These are phyloP conservation scores for Tetrapisispora iriomotensis DNA, from an alignment of 805 yeast species.

Conservation along the genomic window DNA sequence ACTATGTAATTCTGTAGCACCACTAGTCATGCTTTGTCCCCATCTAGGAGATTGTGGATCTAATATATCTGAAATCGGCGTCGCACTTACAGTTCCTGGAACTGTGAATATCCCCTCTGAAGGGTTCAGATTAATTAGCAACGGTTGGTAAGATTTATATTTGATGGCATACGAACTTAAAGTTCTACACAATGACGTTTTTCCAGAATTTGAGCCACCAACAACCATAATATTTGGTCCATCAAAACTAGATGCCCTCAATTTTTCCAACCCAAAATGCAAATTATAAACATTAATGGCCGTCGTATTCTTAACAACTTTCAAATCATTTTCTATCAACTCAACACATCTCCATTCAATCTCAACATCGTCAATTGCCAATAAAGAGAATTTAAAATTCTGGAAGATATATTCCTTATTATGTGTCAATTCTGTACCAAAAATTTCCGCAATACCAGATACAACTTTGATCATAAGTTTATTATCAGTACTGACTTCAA, in stretches of 20 bases:
- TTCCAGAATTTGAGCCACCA: conserved; percentile 70
- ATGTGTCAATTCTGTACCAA: conserved; percentile 83
- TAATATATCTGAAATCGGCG: conserved; percentile 69
- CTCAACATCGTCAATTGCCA: conserved; percentile 56
- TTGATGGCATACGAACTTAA: conserved; percentile 69
- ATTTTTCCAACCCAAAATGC: conserved; percentile 65
- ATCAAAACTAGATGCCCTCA: conserved; percentile 28
- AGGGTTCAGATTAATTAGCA: conserved; percentile 75
- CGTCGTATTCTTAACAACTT: conserved; percentile 50
- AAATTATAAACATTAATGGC: conserved; percentile 65
- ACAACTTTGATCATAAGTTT: conserved; percentile 30
- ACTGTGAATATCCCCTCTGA: conserved; percentile 54
- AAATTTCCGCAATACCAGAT: conserved; percentile 78
- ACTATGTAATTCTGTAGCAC: conserved; percentile 68
- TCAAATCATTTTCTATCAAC: conserved; percentile 27
- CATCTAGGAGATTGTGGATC: conserved; percentile 64
- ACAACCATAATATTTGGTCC: conserved; percentile 50
- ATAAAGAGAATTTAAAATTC: conserved; percentile 46
- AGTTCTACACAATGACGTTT: conserved; percentile 62
- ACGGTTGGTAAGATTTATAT: conserved; percentile 51
- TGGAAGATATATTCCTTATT: conserved; percentile 52
- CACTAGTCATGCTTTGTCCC: conserved; percentile 71
- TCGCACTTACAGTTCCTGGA: conserved; percentile 81
- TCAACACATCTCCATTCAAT: conserved; percentile 37
- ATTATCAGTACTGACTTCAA: conserved; percentile 34